Base-by-base conservation (phyloP, 2,329 filamentous ascomycete genomes). In the Fusarium poae region DNA sequence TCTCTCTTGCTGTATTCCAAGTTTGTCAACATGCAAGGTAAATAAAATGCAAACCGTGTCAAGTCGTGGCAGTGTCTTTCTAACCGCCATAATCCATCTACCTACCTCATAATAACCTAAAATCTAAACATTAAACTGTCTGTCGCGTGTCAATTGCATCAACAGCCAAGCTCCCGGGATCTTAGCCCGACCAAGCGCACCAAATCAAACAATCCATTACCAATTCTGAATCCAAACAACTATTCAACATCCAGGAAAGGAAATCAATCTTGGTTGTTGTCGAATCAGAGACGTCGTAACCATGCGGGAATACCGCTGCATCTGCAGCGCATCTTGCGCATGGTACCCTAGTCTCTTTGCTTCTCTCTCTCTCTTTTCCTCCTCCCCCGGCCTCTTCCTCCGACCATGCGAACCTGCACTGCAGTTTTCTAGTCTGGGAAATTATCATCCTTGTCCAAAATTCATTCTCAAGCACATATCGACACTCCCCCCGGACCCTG, bases 131-230 rank as follows among this genome's bases (percentile, higher is more conserved):
- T 63, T 63, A 57, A 39, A 43, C 23, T 30, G 25, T 15, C 35
- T 57, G 60, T 50, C 37, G 60, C 20, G 57, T 57, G 42, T 62
- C 45, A 18, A 30, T 29, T 54, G 60, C 51, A 59, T 58, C 52
- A 56, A 54, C 32, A 44, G 44, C 25, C 42, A 53, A 37, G 51
- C 39, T 49, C 35, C 51, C 48, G 54, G 67, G 35, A 55, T 39
- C 34, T 37, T 29, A 56, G 52, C 40, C 59, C 68, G 67, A 65
- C 48, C 40, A 68, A 46, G 55, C 58, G 44, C 46, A 51, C 40
- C 54, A 65, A 68, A 55, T 57, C 48, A 68, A 49, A 43, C 52
- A 70, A 65, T 70, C 58, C 42, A 70, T 70, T 70, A 70, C 67
- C 63, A 70, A 70, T 68, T 70, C 58, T 27, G 35, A 61, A 60